These are phyloP conservation scores for Cicer judaicum DNA, from an alignment of 306 rosid genomes.

Conservation along the genomic window DNA sequence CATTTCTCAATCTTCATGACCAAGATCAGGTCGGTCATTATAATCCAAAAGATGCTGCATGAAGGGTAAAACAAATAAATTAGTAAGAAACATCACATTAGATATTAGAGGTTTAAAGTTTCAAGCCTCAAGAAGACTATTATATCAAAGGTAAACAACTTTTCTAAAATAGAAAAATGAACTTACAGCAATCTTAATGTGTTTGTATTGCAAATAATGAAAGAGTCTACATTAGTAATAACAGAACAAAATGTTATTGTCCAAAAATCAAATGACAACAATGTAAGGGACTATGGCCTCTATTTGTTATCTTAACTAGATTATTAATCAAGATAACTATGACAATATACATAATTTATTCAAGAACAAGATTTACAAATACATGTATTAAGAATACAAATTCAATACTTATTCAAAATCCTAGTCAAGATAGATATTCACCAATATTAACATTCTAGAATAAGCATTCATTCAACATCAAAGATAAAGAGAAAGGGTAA, in stretches of 20 bases:
- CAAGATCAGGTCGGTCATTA: slow-evolving; percentile 81
- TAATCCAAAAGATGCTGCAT: slow-evolving; percentile 83
- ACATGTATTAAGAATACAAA: no score
- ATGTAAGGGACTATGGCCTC: no score
- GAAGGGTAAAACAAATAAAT: slow-evolving; percentile 14
- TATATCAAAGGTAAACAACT: slow-evolving; percentile 5
- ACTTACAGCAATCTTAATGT: slow-evolving; percentile 82
- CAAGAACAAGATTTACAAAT: no score
- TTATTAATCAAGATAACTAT: no score
- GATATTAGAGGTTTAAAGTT: slow-evolving; percentile 38
- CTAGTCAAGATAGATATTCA: no score
- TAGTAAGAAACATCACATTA: slow-evolving; percentile 34
- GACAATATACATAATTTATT: no score
- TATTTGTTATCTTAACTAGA: no score
- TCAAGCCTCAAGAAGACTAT: slow-evolving; percentile 12
- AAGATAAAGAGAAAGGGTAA: no score
- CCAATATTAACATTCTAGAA: no score
- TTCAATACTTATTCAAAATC: no score
- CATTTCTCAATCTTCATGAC: slow-evolving; percentile 81
- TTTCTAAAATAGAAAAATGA: not conserved
- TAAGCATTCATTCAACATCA: no score
- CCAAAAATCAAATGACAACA: not conserved
- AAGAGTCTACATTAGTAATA: slow-evolving; percentile 2
- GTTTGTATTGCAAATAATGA: slow-evolving; percentile 73
- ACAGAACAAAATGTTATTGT: not conserved